phyloP scores from a whole-genome alignment of 805 yeast species.

The Starmerella asiatica region DNA sequence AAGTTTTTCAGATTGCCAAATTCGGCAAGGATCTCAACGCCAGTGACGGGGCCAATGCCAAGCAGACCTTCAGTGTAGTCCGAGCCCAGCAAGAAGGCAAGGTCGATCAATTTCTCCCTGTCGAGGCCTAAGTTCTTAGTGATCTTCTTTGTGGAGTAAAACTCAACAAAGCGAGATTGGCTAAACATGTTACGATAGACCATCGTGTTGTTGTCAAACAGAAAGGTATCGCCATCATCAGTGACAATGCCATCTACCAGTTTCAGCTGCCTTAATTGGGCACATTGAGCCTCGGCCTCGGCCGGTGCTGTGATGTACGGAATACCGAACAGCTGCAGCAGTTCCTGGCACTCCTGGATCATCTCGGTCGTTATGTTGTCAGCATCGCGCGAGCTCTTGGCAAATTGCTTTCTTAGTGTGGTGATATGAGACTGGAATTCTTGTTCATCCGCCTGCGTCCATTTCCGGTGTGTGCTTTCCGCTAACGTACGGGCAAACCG shows the following conservation, averaged over 20 bases:
- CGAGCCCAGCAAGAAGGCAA: slow-evolving; percentile 80
- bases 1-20: slow-evolving; percentile 39
- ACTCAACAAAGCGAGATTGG: slow-evolving; percentile 84
- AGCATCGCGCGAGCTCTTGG: slow-evolving; percentile 66
- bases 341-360: slow-evolving; percentile 83
- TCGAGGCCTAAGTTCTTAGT: slow-evolving; percentile 49
- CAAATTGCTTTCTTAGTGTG: slow-evolving; percentile 45
- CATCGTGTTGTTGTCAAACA: slow-evolving; percentile 64
- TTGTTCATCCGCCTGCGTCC: slow-evolving; percentile 15
- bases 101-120: slow-evolving; percentile 52
- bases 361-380: slow-evolving; percentile 80
- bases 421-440: slow-evolving; percentile 26
- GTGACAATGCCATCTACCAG: slow-evolving; percentile 92
- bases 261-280: slow-evolving; percentile 50
- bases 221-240: slow-evolving; percentile 92
- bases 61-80: slow-evolving; percentile 89
- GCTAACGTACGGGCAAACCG: slow-evolving; percentile 38
- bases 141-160: slow-evolving; percentile 51
- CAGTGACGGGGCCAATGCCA: slow-evolving; percentile 88
- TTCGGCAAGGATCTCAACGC: slow-evolving; percentile 80
- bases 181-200: slow-evolving; percentile 89
- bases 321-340: slow-evolving; percentile 75
- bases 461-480: slow-evolving; percentile 16
- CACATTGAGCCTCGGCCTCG: slow-evolving; percentile 99
- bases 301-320: slow-evolving; percentile 93